phyloP scores from a whole-genome alignment of 768 basidiomycete species.

The Piloderma croceum region DNA sequence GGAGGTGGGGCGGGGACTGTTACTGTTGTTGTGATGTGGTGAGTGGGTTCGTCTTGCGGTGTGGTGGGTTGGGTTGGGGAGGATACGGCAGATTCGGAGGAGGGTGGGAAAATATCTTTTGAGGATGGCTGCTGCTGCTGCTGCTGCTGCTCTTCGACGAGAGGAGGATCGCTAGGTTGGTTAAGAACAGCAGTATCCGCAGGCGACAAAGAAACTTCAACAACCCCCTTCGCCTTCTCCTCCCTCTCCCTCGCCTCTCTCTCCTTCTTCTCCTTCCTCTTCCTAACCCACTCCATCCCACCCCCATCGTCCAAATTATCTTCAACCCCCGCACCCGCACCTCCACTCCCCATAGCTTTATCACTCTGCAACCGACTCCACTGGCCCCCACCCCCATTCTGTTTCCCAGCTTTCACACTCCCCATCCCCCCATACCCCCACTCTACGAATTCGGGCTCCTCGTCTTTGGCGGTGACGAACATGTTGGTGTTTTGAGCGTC shows the following conservation, averaged over 20 bases:
- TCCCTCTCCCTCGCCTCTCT: conserved; percentile 33
- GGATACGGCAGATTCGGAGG: background rate
- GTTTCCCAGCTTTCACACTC: conserved; percentile 39
- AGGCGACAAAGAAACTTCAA: conserved; percentile 4
- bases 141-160: conserved; percentile 6
- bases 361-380: conserved; percentile 34
- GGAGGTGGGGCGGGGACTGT: too few relatives aligned
- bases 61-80: background rate
- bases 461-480: conserved; percentile 57
- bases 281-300: conserved; percentile 81
- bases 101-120: background rate
- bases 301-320: conserved; percentile 76
- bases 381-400: conserved; percentile 28
- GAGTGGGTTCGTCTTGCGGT: too few relatives aligned
- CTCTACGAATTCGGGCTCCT: conserved; percentile 83
- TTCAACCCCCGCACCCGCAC: conserved; percentile 22
- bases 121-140: conserved; percentile 1
- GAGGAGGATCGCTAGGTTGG: too few relatives aligned
- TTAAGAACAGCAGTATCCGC: too few relatives aligned
- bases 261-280: conserved; percentile 54
- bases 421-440: conserved; percentile 93
- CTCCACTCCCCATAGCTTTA: conserved; percentile 14
- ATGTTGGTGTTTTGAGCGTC: conserved; percentile 41
- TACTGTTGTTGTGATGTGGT: too few relatives aligned
- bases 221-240: conserved; percentile 9